Evolutionary conservation across 2,329 filamentous ascomycete genomes (phyloP).

Genomic region (Neoascochyta sp.): DNA sequence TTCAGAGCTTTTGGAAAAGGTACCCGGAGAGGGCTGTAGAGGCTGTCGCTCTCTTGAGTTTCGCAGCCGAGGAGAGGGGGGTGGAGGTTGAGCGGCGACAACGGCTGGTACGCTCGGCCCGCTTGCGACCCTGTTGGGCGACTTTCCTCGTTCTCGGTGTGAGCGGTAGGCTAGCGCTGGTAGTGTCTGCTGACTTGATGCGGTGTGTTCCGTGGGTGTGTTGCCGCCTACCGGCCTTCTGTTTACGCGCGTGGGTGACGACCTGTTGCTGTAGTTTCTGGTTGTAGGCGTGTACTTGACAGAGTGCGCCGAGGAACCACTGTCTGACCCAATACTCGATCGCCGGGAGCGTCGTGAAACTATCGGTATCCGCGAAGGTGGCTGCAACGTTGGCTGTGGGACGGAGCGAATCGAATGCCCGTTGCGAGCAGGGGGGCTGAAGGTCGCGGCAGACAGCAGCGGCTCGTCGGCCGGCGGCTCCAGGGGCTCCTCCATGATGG

Average conservation of each 20-base stretch:
- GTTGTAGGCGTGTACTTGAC: conserved; percentile 26
- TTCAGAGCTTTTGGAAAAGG: conserved; percentile 17
- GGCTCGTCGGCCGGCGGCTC: conserved; percentile 8
- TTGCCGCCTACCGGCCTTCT: conserved; percentile 12
- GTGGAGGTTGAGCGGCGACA: conserved; percentile 27
- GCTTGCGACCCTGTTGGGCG: conserved; percentile 17
- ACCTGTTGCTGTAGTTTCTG: conserved; percentile 20
- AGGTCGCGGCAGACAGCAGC: conserved; percentile 13
- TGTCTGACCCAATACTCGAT: conserved; percentile 34
- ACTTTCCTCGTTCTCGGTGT: conserved; percentile 32
- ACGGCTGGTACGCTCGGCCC: conserved; percentile 29
- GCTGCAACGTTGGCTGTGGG: conserved; percentile 23
- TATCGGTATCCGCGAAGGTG: conserved; percentile 35
- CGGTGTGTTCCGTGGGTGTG: conserved; percentile 6
- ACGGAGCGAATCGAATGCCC: conserved; percentile 12
- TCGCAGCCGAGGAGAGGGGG: conserved; percentile 33
- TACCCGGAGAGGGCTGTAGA: conserved; percentile 22
- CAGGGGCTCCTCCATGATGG: conserved; percentile 8
- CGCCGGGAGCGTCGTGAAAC: conserved; percentile 28
- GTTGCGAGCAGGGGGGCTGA: conserved; percentile 12
- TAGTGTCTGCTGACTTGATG: conserved; percentile 18
- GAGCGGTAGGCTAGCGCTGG: conserved; percentile 31
- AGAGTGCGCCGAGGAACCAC: conserved; percentile 34
- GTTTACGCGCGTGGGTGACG: conserved; percentile 25
- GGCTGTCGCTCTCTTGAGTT: conserved; percentile 34